Conservation (phyloP, 2,329 filamentous ascomycete species). For the Fusarium brevicatenulatum region DNA sequence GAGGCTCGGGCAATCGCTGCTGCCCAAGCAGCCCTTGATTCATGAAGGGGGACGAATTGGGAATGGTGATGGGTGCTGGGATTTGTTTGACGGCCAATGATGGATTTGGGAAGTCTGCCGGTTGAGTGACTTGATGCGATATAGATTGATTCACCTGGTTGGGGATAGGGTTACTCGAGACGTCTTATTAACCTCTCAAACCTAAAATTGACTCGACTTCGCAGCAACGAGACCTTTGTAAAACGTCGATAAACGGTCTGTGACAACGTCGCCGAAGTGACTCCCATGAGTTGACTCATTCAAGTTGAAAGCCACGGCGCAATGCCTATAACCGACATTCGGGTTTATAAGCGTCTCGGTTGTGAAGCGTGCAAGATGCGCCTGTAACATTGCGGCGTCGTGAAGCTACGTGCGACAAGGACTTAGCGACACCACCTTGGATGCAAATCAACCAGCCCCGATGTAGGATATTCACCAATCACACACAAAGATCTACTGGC, state of each 20-base stretch:
- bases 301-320: neutral
- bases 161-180: neutral
- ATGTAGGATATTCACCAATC: conserved; percentile 18
- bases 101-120: neutral
- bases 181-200: neutral
- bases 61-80: neutral
- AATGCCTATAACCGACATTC: neutral
- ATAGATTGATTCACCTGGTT: conserved; percentile 3
- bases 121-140: neutral
- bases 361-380: conserved; percentile 16
- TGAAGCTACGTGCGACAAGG: conserved; percentile 32
- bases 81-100: neutral
- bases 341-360: neutral
- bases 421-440: conserved; percentile 33
- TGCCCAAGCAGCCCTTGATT: conserved; percentile 38
- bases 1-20: conserved; percentile 41
- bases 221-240: neutral
- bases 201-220: conserved; percentile 32
- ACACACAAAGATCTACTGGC: conserved; percentile 2
- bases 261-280: neutral
- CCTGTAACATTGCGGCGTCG: conserved; percentile 19
- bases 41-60: conserved; percentile 13
- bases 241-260: neutral
- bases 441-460: conserved; percentile 1
- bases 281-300: neutral